Percentiles rank a stretch among this genome's conserved stretches.
These are phyloP conservation scores for Daedaleopsis sinensis DNA, from an alignment of 768 basidiomycete species.

Conservation along the genomic window DNA sequence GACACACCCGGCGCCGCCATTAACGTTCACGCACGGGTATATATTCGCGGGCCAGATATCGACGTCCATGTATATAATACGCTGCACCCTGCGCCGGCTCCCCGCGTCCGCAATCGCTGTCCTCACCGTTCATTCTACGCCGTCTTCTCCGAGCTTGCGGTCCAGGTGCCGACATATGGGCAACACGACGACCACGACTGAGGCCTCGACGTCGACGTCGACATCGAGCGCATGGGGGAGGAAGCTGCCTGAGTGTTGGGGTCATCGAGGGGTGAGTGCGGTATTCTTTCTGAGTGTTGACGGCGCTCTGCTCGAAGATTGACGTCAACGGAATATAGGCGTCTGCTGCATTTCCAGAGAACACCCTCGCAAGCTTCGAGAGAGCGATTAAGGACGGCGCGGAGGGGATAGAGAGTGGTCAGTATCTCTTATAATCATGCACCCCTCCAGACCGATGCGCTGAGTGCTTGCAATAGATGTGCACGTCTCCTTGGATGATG, in stretches of 20 bases:
- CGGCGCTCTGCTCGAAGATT: background rate
- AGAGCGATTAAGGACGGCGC: slow-evolving; percentile 90
- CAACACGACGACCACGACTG: background rate
- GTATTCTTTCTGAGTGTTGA: too few relatives aligned
- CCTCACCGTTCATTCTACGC: background rate
- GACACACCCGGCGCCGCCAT: too few relatives aligned
- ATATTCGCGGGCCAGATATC: too few relatives aligned
- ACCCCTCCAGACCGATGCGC: background rate
- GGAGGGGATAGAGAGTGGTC: slow-evolving; percentile 95
- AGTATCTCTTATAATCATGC: slow-evolving; percentile 31
- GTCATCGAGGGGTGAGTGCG: slow-evolving; percentile 32
- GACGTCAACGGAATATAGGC: slow-evolving; percentile 48
- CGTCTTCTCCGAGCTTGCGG: background rate
- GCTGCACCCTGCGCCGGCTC: too few relatives aligned
- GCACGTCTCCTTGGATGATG: slow-evolving; percentile 83
- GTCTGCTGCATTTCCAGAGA: slow-evolving; percentile 84
- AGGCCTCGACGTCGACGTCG: background rate
- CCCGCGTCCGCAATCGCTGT: background rate
- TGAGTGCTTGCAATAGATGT: slow-evolving; percentile 69
- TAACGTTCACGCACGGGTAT: too few relatives aligned
- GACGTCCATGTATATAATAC: too few relatives aligned
- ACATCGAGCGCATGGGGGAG: background rate
- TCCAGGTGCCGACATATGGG: too few relatives aligned
- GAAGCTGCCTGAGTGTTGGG: slow-evolving; percentile 28
- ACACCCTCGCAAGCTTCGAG: slow-evolving; percentile 90